These are phyloP conservation scores for Fusarium ramigenum DNA, from an alignment of 2,329 filamentous ascomycete species.

Conservation along the genomic window DNA sequence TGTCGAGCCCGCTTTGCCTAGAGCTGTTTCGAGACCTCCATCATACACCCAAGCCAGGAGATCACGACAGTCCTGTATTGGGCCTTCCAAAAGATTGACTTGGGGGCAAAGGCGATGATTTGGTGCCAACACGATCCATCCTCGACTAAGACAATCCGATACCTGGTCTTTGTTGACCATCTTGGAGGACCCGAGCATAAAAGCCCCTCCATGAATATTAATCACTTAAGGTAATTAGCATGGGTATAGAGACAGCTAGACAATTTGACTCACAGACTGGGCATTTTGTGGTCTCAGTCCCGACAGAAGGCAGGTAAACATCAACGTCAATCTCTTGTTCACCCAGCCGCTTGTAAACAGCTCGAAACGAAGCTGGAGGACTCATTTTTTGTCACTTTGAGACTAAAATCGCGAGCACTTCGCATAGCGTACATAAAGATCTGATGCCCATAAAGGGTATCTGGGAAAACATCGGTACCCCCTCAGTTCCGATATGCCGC, in stretches of 20 bases:
- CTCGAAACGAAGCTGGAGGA: neutral
- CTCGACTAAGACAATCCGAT: neutral
- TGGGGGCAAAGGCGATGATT: slow-evolving; percentile 13
- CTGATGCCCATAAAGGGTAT: neutral
- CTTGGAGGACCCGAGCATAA: slow-evolving; percentile 10
- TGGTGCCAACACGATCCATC: neutral
- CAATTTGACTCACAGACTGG: neutral
- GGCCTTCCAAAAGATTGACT: neutral
- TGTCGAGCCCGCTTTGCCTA: neutral
- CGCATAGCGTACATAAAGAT: neutral
- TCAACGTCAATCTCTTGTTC: neutral
- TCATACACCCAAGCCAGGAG: neutral
- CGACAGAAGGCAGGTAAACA: neutral
- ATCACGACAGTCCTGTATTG: slow-evolving; percentile 8
- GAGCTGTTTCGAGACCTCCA: neutral
- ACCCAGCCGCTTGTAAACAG: neutral
- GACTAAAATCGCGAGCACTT: fast-evolving
- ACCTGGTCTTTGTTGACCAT: slow-evolving; percentile 16
- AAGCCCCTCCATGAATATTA: slow-evolving; percentile 10
- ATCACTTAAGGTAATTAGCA: neutral
- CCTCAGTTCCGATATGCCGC: neutral
- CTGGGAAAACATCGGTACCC: neutral
- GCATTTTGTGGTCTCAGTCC: fast-evolving
- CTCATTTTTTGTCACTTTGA: neutral
- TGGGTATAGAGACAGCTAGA: fast-evolving